These are phyloP conservation scores for Meira miltonrushii DNA, from an alignment of 1,284 basidiomycete genomes.

Conservation along the genomic window DNA sequence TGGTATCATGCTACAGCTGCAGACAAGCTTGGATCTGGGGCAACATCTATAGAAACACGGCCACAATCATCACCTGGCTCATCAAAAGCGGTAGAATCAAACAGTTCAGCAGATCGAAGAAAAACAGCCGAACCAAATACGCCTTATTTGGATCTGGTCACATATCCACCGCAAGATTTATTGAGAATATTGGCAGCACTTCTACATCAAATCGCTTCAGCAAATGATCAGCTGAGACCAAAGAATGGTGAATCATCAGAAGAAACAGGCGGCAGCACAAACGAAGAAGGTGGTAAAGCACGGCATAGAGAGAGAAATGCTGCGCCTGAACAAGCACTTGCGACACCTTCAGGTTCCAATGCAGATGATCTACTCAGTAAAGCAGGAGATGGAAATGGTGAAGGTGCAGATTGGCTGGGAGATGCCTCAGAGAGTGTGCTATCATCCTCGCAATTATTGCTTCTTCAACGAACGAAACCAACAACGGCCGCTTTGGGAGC, in stretches of 20 bases:
- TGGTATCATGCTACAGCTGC: constrained; percentile 2
- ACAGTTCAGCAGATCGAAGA: background rate
- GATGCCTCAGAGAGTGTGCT: background rate
- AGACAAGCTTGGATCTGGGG: background rate
- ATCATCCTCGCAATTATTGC: background rate
- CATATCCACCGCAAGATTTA: constrained; percentile 62
- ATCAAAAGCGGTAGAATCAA: background rate
- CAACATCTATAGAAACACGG: background rate
- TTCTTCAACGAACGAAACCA: constrained; percentile 25
- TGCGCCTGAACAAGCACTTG: background rate
- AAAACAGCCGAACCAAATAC: constrained; percentile 4
- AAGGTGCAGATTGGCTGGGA: background rate
- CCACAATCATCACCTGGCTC: background rate
- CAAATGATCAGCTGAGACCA: constrained; percentile 67
- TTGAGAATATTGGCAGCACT: constrained; percentile 81
- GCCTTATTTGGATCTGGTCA: constrained; percentile 58
- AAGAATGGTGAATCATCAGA: constrained; percentile 11
- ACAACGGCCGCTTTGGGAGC: constrained; percentile 75
- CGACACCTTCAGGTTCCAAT: background rate
- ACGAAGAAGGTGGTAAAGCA: background rate
- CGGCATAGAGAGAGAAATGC: background rate
- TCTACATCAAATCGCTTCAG: constrained; percentile 81
- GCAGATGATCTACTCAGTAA: background rate
- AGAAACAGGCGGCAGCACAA: constrained; percentile 14
- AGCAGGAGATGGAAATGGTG: constrained; percentile 1